Percentiles rank a stretch among this genome's conserved stretches.
Conservation (phyloP, 1,284 basidiomycete species). For the Clitocybe nebularis region DNA sequence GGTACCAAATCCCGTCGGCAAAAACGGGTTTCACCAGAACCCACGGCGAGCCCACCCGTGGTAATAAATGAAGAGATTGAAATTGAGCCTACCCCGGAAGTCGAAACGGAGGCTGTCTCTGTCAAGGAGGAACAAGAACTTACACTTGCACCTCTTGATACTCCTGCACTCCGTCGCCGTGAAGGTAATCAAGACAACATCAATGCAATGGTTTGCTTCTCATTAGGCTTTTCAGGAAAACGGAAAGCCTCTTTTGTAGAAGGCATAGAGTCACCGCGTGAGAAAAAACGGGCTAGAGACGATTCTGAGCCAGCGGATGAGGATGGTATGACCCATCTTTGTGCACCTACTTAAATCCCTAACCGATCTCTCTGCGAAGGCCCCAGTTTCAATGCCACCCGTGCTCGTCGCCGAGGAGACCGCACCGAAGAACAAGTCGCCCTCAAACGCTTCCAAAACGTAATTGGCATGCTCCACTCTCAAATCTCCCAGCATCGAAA, state of each 20-base stretch:
- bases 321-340: slow-evolving; percentile 39
- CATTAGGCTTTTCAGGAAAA: no score
- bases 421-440: slow-evolving; percentile 46
- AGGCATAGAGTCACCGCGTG: slow-evolving; percentile 45
- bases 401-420: slow-evolving; percentile 27
- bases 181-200: background rate
- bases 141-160: slow-evolving; percentile 26
- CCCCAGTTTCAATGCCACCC: slow-evolving; percentile 25
- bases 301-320: slow-evolving; percentile 65
- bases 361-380: slow-evolving; percentile 20
- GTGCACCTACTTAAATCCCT: no score
- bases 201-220: background rate
- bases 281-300: slow-evolving; percentile 63
- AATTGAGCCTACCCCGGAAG: slow-evolving; percentile 24
- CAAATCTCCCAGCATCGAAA: slow-evolving; percentile 82
- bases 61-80: slow-evolving; percentile 15
- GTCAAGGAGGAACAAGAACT: slow-evolving; percentile 26
- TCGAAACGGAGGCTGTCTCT: slow-evolving; percentile 21
- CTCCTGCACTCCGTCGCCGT: slow-evolving; percentile 20
- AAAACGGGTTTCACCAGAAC: slow-evolving; percentile 21
- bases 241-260: slow-evolving; percentile 62
- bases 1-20: slow-evolving; percentile 27
- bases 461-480: slow-evolving; percentile 76
- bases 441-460: slow-evolving; percentile 73
- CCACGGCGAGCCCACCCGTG: slow-evolving; percentile 18